These are phyloP conservation scores for Moesziomyces parantarcticus DNA, from an alignment of 1,284 basidiomycete species.

Conservation along the genomic window DNA sequence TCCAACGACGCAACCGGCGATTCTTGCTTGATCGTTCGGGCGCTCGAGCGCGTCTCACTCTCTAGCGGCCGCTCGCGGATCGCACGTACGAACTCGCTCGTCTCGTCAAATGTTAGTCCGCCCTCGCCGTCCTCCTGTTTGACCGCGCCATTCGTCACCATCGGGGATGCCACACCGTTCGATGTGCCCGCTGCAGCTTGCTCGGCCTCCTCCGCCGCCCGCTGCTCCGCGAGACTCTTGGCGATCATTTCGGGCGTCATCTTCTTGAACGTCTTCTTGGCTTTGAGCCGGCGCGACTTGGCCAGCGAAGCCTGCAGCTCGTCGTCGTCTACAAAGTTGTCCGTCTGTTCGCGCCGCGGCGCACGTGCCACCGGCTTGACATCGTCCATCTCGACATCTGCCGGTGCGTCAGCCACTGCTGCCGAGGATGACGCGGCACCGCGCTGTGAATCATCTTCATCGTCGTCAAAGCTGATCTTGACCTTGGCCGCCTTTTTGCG, in stretches of 20 bases:
- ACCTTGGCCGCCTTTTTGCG: constrained; percentile 89
- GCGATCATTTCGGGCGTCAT: constrained; percentile 86
- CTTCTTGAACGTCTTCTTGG: constrained; percentile 79
- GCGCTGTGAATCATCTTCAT: constrained; percentile 66
- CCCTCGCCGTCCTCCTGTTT: constrained; percentile 15
- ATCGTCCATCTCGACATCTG: constrained; percentile 75
- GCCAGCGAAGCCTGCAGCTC: constrained; percentile 94
- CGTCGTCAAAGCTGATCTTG: constrained; percentile 76
- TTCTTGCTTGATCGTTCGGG: constrained; percentile 26
- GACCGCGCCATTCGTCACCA: constrained; percentile 2
- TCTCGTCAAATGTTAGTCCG: constrained; percentile 89
- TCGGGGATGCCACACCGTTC: constrained; percentile 6
- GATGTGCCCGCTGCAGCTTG: constrained; percentile 69
- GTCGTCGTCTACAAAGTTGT: constrained; percentile 94
- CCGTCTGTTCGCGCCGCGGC: constrained; percentile 30
- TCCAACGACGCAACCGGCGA: constrained; percentile 55
- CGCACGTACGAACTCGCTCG: constrained; percentile 93
- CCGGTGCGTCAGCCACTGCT: not conserved
- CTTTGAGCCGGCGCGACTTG: constrained; percentile 81
- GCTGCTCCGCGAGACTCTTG: constrained; percentile 74
- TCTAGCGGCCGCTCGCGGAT: constrained; percentile 75
- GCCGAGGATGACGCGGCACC: constrained; percentile 56
- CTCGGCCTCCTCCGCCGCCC: constrained; percentile 73
- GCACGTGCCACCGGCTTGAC: constrained; percentile 9
- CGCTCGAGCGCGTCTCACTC: constrained; percentile 62